Conservation (phyloP, 768 basidiomycete genomes). For the Phlebiopsis flavidoalba region DNA sequence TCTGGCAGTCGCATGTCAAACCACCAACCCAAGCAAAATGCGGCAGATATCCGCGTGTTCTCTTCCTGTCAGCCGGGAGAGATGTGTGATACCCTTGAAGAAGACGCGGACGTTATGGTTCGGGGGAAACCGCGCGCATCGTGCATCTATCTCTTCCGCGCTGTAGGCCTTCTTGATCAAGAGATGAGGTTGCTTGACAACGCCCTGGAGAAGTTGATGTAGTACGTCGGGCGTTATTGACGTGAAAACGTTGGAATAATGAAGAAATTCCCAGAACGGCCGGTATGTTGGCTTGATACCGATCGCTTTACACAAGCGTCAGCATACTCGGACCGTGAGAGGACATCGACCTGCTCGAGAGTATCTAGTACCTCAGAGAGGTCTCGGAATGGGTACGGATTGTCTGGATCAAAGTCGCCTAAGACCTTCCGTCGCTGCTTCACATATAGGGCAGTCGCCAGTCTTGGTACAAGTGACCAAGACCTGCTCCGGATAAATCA, state of each 20-base stretch:
- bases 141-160: conserved; percentile 31
- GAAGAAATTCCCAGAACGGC: conserved; percentile 23
- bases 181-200: conserved; percentile 29
- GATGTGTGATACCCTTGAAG: conserved; percentile 29
- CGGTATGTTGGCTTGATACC: conserved; percentile 17
- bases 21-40: conserved; percentile 13
- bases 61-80: conserved; percentile 29
- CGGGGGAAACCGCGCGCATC: conserved; percentile 26
- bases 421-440: no score
- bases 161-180: conserved; percentile 27
- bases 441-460: no score
- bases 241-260: conserved; percentile 19
- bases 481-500: no score
- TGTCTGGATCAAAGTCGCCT: no score
- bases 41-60: conserved; percentile 16
- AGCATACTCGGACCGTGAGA: no score
- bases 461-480: no score
- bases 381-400: no score
- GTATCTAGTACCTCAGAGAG: no score
- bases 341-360: no score
- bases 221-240: conserved; percentile 24
- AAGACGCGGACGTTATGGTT: conserved; percentile 32
- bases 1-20: conserved; percentile 12
- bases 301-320: conserved; percentile 4
- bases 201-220: conserved; percentile 25